phyloP scores from a whole-genome alignment of 108 stramenopile genomes.

The Nitzschia sp. region DNA sequence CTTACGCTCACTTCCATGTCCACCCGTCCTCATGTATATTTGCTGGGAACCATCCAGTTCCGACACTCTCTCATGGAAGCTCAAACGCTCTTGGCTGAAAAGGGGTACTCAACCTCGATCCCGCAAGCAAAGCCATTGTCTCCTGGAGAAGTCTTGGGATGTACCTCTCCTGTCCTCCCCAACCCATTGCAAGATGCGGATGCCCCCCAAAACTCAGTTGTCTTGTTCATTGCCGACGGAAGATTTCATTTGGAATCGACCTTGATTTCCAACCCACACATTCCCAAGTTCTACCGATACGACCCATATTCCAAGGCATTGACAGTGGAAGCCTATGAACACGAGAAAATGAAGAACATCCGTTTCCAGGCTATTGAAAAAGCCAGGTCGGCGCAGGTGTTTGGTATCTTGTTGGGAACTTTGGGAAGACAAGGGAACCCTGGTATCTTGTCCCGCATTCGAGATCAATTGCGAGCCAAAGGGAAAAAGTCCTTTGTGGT shows the following conservation, averaged over 20 bases:
- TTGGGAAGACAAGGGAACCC: constrained; percentile 99
- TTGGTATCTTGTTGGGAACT: constrained; percentile 95
- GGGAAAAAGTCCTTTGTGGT: constrained; percentile 73
- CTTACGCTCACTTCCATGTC: constrained; percentile 36
- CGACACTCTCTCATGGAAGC: constrained; percentile 86
- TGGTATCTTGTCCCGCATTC: constrained; percentile 79
- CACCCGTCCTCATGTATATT: constrained; percentile 25
- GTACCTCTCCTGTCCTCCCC: constrained; percentile 86
- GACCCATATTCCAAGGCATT: constrained; percentile 94
- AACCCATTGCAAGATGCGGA: constrained; percentile 6
- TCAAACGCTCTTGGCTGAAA: constrained; percentile 31
- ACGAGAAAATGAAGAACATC: constrained; percentile 77
- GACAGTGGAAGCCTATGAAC: constrained; percentile 90
- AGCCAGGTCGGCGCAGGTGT: constrained; percentile 39
- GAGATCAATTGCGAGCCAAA: constrained; percentile 42
- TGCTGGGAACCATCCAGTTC: constrained; percentile 87
- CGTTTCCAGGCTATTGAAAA: constrained; percentile 65
- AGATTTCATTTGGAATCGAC: constrained; percentile 97
- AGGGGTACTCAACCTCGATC: constrained; percentile 38
- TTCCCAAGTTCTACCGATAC: constrained; percentile 84
- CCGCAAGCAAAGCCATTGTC: constrained; percentile 91
- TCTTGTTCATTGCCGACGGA: constrained; percentile 97
- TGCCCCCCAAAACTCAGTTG: constrained; percentile 29
- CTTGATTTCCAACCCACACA: constrained; percentile 94
- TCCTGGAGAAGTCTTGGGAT: constrained; percentile 96